Percentiles rank a stretch among this genome's conserved stretches.
Conservation (phyloP, 1,284 basidiomycete genomes). For the Apiotrichum siamense region DNA sequence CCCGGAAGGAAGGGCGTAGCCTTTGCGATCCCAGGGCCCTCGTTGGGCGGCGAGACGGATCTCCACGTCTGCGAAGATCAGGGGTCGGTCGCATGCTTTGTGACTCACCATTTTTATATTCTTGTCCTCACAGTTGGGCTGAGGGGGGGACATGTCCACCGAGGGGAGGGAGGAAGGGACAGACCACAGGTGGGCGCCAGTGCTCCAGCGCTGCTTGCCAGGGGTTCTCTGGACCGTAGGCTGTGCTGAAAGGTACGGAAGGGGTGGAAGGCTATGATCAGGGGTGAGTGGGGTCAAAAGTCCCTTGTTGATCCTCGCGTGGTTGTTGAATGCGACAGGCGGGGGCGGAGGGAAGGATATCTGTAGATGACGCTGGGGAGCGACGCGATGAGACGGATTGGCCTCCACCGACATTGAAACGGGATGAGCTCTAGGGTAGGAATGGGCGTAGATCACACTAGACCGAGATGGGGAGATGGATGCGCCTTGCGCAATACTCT, state of each 20-base stretch:
- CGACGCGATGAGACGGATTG: neutral
- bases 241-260: neutral
- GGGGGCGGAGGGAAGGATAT: neutral
- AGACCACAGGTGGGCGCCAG: neutral
- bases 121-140: neutral
- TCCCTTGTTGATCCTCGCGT: too few species aligned
- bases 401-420: neutral
- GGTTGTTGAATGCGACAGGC: too few species aligned
- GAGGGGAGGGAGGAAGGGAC: neutral
- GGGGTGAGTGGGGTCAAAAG: neutral
- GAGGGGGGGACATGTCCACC: neutral
- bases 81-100: neutral
- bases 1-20: slow-evolving; percentile 18
- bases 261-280: neutral
- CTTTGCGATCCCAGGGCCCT: neutral
- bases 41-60: neutral
- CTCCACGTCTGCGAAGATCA: slow-evolving; percentile 1
- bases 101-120: slow-evolving; percentile 2
- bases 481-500: too few species aligned
- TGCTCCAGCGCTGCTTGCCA: slow-evolving; percentile 4
- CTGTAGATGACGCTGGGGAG: neutral
- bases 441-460: neutral
- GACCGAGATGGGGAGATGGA: neutral
- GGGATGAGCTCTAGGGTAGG: neutral
- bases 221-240: neutral